Percentiles rank a stretch among this genome's conserved stretches.
These are phyloP conservation scores for Amyloporia xantha DNA, from an alignment of 768 basidiomycete genomes.

Conservation along the genomic window DNA sequence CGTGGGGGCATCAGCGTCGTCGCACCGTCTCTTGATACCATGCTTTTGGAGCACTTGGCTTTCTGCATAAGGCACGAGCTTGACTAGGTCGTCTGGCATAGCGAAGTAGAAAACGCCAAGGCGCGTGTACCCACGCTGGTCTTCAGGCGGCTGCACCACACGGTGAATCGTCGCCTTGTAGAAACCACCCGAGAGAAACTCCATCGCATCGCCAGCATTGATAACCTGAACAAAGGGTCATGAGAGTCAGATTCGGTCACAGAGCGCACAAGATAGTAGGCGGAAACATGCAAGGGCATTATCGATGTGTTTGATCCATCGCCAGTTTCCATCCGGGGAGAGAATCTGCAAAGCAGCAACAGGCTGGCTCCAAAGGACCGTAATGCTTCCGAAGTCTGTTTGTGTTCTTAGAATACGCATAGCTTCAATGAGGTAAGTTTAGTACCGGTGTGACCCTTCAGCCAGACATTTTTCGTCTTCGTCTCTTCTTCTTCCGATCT, in stretches of 20 bases:
- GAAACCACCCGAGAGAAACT: slow-evolving; percentile 31
- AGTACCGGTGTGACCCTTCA: slow-evolving; percentile 31
- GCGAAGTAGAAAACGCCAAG: slow-evolving; percentile 33
- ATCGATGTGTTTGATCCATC: slow-evolving; percentile 29
- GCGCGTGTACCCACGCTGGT: slow-evolving; percentile 28
- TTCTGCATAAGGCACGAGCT: slow-evolving; percentile 22
- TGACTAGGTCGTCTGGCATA: slow-evolving; percentile 24
- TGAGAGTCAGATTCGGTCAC: not conserved
- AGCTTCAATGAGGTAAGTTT: not conserved
- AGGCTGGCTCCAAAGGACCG: slow-evolving; percentile 32
- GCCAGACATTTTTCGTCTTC: slow-evolving; percentile 27
- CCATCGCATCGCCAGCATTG: slow-evolving; percentile 30
- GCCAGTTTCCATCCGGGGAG: slow-evolving; percentile 29
- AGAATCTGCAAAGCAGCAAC: slow-evolving; percentile 29
- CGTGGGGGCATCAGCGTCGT: slow-evolving; percentile 23
- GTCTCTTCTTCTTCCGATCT: slow-evolving; percentile 26
- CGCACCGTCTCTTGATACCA: slow-evolving; percentile 23
- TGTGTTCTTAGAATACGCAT: not conserved
- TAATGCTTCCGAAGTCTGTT: slow-evolving; percentile 28
- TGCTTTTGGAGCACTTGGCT: slow-evolving; percentile 27
- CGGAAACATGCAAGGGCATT: slow-evolving; percentile 27
- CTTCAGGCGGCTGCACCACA: slow-evolving; percentile 30
- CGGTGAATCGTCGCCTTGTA: slow-evolving; percentile 34
- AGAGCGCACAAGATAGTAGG: slow-evolving; percentile 17
- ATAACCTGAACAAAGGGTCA: slow-evolving; percentile 28